Percentiles rank a stretch among this genome's conserved stretches.
These are phyloP conservation scores for Cercospora brassicicola DNA, from an alignment of 2,329 filamentous ascomycete species.

Conservation along the genomic window DNA sequence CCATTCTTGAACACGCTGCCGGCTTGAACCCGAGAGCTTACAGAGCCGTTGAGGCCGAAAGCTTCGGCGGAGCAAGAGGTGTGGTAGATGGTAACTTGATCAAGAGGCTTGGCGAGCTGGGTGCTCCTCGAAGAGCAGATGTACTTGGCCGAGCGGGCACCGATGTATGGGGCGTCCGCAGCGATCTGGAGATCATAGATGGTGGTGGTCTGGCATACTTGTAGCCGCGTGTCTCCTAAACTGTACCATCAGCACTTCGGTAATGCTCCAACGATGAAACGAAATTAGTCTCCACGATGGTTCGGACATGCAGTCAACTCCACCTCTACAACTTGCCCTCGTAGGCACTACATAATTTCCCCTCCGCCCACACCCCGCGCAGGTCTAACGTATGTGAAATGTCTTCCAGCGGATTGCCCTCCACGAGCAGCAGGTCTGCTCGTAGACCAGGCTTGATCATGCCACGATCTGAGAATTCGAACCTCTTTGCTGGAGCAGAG, in stretches of 20 bases:
- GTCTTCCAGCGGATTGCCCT: slow-evolving; percentile 46
- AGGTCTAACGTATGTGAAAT: slow-evolving; percentile 46
- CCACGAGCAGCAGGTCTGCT: slow-evolving; percentile 48
- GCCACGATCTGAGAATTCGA: slow-evolving; percentile 46
- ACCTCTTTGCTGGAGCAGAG: slow-evolving; percentile 42
- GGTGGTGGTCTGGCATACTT: slow-evolving; percentile 62
- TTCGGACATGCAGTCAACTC: background rate
- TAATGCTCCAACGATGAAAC: background rate
- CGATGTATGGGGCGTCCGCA: slow-evolving; percentile 65
- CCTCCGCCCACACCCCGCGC: slow-evolving; percentile 48
- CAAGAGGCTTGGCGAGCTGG: slow-evolving; percentile 72
- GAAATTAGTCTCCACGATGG: background rate
- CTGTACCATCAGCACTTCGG: background rate
- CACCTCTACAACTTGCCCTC: background rate
- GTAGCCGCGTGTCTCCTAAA: slow-evolving; percentile 1
- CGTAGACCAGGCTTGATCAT: slow-evolving; percentile 43
- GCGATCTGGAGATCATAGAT: slow-evolving; percentile 65
- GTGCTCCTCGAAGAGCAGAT: slow-evolving; percentile 69
- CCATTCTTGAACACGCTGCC: slow-evolving; percentile 71
- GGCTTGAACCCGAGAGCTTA: slow-evolving; percentile 83
- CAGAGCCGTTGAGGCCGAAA: slow-evolving; percentile 53
- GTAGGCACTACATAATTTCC: slow-evolving; percentile 29
- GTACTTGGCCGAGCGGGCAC: slow-evolving; percentile 72
- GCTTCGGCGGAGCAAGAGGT: slow-evolving; percentile 56
- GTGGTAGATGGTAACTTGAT: slow-evolving; percentile 79